A percentile compares a stretch with the other conserved stretches of the same genome.
Evolutionary conservation across 345 rosid species (phyloP).

Genomic region (Camelina laxa): DNA sequence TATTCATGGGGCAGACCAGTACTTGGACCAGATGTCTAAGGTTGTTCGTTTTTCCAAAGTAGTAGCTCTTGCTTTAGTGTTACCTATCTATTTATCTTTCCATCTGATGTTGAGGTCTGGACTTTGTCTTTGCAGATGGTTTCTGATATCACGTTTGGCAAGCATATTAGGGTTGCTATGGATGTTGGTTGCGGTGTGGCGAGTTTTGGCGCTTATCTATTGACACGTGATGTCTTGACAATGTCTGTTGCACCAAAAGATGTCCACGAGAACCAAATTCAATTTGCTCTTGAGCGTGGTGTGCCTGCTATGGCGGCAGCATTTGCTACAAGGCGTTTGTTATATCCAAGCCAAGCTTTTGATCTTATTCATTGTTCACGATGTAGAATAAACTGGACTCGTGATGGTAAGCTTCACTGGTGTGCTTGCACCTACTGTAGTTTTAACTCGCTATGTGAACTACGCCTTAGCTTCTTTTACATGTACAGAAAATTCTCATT

Average conservation of each 20-base stretch:
- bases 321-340: slow-evolving; percentile 80
- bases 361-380: slow-evolving; percentile 97
- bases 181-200: slow-evolving; percentile 99
- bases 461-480: slow-evolving; percentile 14
- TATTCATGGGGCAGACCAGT: slow-evolving; percentile 93
- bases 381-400: slow-evolving; percentile 99
- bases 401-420: slow-evolving; percentile 67
- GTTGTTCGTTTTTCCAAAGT: slow-evolving; percentile 42
- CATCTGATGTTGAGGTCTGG: slow-evolving; percentile 29
- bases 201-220: slow-evolving; percentile 95
- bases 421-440: slow-evolving; percentile 1
- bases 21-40: slow-evolving; percentile 86
- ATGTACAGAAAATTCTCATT: slow-evolving; percentile 18
- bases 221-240: slow-evolving; percentile 74
- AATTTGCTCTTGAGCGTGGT: slow-evolving; percentile 98
- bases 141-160: slow-evolving; percentile 80
- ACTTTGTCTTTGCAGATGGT: slow-evolving; percentile 70
- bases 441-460: not conserved
- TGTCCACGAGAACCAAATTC: slow-evolving; percentile 98
- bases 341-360: slow-evolving; percentile 96
- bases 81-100: not conserved
- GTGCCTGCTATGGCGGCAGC: slow-evolving; percentile 99
- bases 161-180: slow-evolving; percentile 67
- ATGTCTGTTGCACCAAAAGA: slow-evolving; percentile 97
- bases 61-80: not conserved